Conservation (phyloP, 495 filamentous ascomycete genomes). For the Hyaloscypha hepaticicola region DNA sequence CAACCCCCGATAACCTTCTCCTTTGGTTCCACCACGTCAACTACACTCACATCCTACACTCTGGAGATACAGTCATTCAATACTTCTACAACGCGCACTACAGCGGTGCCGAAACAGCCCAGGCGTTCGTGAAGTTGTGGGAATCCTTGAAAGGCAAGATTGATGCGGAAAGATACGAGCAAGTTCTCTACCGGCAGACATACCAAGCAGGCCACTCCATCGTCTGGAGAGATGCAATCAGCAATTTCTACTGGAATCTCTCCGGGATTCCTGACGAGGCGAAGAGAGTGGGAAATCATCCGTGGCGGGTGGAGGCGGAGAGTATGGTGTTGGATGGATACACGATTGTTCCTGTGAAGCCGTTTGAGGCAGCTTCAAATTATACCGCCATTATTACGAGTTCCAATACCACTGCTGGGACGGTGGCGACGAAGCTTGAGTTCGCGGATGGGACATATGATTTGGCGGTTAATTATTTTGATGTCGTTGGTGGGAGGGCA, state of each 20-base stretch:
- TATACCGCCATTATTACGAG: constrained; percentile 47
- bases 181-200: constrained; percentile 53
- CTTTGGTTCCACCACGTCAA: constrained; percentile 77
- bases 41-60: constrained; percentile 63
- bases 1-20: constrained; percentile 66
- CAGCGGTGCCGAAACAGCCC: constrained; percentile 56
- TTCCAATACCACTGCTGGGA: constrained; percentile 49
- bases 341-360: constrained; percentile 45
- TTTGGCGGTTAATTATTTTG: constrained; percentile 65
- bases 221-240: constrained; percentile 67
- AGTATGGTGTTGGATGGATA: constrained; percentile 58
- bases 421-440: constrained; percentile 45
- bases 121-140: constrained; percentile 57
- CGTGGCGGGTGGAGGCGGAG: constrained; percentile 65
- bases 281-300: constrained; percentile 56
- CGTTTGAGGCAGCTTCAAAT: constrained; percentile 56
- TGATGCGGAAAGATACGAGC: constrained; percentile 60
- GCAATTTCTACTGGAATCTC: constrained; percentile 58
- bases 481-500: constrained; percentile 54
- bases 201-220: constrained; percentile 70
- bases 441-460: constrained; percentile 57
- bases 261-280: constrained; percentile 55
- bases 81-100: constrained; percentile 77
- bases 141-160: constrained; percentile 52
- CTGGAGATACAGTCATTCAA: constrained; percentile 69